These are phyloP conservation scores for Leishmania gerbilli DNA, from an alignment of 208 protist genomes.

Conservation along the genomic window DNA sequence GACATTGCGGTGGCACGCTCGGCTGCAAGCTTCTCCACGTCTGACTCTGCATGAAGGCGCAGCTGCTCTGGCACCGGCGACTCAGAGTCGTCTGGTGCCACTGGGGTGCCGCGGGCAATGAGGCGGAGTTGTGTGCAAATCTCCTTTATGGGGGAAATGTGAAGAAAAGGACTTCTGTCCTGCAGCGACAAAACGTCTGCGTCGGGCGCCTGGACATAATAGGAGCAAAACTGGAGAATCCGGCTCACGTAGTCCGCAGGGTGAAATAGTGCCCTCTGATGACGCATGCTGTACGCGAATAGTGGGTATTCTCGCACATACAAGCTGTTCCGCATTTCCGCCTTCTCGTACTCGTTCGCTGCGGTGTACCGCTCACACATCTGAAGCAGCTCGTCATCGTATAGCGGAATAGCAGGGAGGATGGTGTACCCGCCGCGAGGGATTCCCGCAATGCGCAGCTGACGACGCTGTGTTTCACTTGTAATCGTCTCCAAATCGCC, in stretches of 20 bases:
- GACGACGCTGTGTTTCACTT: conserved; percentile 47
- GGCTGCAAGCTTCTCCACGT: conserved; percentile 14
- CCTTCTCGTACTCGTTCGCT: conserved; percentile 36
- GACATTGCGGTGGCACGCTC: background rate
- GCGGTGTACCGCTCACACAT: conserved; percentile 63
- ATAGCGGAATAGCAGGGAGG: conserved; percentile 67
- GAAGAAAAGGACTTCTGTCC: conserved; percentile 53
- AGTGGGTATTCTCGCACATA: conserved; percentile 50
- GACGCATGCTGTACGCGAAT: conserved; percentile 26
- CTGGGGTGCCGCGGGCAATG: conserved; percentile 7
- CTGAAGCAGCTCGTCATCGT: conserved; percentile 51
- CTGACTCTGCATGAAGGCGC: conserved; percentile 16
- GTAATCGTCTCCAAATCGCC: conserved; percentile 75
- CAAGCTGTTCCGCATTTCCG: conserved; percentile 39
- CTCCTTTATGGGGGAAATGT: conserved; percentile 62
- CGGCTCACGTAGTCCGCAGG: conserved; percentile 69
- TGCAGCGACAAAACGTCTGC: conserved; percentile 20
- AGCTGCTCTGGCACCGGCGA: conserved; percentile 8
- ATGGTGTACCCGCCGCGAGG: conserved; percentile 72
- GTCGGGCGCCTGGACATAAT: conserved; percentile 26
- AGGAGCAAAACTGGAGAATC: conserved; percentile 65
- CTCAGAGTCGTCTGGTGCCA: background rate
- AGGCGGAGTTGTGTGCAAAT: conserved; percentile 50
- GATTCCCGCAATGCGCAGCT: conserved; percentile 71
- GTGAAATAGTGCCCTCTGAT: conserved; percentile 56